Conservation (phyloP, 768 basidiomycete genomes). For the Suillus cothurnatus region DNA sequence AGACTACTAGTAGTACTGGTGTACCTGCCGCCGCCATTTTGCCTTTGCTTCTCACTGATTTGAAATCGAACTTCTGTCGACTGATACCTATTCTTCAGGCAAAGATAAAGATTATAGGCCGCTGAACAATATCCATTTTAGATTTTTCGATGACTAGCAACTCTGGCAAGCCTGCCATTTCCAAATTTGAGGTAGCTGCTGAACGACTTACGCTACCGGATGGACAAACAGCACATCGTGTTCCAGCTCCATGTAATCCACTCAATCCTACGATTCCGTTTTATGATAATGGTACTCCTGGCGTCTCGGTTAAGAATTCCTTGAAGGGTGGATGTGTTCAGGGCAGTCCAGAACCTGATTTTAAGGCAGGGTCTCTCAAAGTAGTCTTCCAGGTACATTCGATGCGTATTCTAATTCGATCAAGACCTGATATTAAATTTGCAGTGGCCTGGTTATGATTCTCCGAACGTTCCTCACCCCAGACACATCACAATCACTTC, state of each 20-base stretch:
- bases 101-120: neutral
- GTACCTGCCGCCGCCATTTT: neutral
- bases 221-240: slow-evolving; percentile 6
- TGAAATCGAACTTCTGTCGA: neutral
- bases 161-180: neutral
- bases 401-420: neutral
- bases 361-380: neutral
- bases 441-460: slow-evolving; percentile 30
- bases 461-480: slow-evolving; percentile 3
- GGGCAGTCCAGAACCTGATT: slow-evolving; percentile 11
- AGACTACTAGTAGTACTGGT: neutral
- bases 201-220: neutral
- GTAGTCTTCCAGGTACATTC: neutral
- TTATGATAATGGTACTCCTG: slow-evolving; percentile 19
- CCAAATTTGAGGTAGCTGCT: neutral
- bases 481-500: slow-evolving; percentile 12
- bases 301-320: slow-evolving; percentile 22
- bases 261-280: slow-evolving; percentile 20
- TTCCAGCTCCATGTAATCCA: slow-evolving; percentile 19
- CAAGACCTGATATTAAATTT: neutral
- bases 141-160: neutral
- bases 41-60: neutral
- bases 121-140: neutral
- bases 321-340: slow-evolving; percentile 7
- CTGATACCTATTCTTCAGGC: neutral